Evolutionary conservation across 2,329 filamentous ascomycete species (phyloP).

Genomic region (Trichoderma breve): DNA sequence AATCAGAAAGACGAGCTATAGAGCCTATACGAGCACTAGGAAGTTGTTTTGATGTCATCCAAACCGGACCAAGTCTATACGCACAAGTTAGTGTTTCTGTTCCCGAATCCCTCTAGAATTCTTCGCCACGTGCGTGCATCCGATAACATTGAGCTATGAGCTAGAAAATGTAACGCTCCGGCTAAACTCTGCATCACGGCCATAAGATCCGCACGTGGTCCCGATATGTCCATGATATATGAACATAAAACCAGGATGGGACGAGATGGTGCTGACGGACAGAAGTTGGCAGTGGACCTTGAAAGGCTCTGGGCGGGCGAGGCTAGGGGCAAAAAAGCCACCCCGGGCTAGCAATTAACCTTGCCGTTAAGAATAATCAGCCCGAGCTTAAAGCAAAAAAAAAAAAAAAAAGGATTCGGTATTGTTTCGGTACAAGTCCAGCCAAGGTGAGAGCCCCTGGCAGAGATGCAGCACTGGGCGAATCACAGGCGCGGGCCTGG

Average conservation of each 20-base stretch:
- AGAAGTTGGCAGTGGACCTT: not conserved
- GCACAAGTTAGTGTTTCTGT: not conserved
- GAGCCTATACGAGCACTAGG: not conserved
- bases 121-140: not conserved
- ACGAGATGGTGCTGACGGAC: not conserved
- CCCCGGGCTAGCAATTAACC: constrained; percentile 2
- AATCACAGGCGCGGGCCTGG: constrained; percentile 9
- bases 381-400: not conserved
- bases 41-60: not conserved
- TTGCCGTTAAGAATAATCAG: constrained; percentile 2
- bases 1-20: not conserved
- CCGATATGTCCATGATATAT: not conserved
- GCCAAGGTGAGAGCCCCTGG: not conserved
- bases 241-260: not conserved
- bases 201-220: not conserved
- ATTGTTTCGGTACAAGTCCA: not conserved
- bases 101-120: not conserved
- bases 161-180: not conserved
- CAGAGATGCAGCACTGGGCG: not conserved
- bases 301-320: not conserved
- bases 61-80: not conserved
- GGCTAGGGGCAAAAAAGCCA: not conserved
- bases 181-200: not conserved
- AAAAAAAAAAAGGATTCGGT: not conserved
- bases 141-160: not conserved